Evolutionary conservation across 495 filamentous ascomycete genomes (phyloP), one percentile per base, ranked within the genome.

Genomic region (Neurospora sp.): DNA sequence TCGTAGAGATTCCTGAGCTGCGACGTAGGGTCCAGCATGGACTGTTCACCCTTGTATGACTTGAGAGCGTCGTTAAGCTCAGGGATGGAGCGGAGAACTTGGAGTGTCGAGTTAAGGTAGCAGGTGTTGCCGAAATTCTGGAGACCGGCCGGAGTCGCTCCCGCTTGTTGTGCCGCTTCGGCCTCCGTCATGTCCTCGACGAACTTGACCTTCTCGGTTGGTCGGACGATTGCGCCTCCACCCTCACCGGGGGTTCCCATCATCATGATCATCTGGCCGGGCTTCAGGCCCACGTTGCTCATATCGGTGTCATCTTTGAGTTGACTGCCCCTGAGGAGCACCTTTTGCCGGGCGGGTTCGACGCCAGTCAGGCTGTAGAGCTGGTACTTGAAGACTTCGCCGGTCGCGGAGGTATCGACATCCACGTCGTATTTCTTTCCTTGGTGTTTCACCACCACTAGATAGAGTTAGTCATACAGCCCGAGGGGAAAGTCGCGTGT

Each of bases 121-220:
- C 96, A 99, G 2, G 96, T 98, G 79, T 99, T 99, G 35, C 96
- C 96, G 74, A 97, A 85, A 77, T 99, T 99, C 79, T 94, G 89
- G 74, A 99, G 81, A 39, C 96, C 96, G 72, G 96, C 93, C 14
- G 96, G 96, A 69, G 85, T 93, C 59, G 95, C 96, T 54, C 93
- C 94, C 69, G 90, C 91, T 75, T 89, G 86, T 78, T 88, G 90
- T 31, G 96, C 96, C 39, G 90, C 89, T 80, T 99, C 94, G 31
- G 94, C 94, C 78, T 96, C 96, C 5, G 94, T 97, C 96, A 99
- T 97, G 80, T 99, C 96, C 81, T 99, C 96, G 76, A 97, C 80
- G 77, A 99, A 99, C 82, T 91, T 94, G 78, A 94, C 86, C 74
- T 86, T 86, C 81, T 97, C 92, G 76, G 91, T 93, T 9, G 96